Conservation (phyloP, 1,284 basidiomycete species). For the Meira nashicola region DNA sequence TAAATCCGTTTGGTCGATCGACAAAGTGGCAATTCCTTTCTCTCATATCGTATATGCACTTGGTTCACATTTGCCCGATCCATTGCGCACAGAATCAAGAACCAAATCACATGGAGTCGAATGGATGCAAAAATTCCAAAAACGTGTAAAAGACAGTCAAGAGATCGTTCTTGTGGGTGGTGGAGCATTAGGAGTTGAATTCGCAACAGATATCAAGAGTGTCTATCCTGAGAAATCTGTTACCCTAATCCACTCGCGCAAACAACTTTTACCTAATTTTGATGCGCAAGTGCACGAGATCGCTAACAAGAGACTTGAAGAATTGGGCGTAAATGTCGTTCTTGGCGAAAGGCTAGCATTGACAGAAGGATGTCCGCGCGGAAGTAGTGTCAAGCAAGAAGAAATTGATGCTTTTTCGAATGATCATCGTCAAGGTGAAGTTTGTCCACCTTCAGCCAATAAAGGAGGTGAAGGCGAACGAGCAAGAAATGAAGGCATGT, state of each 20-base stretch:
- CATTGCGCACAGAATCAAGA: conserved; percentile 43
- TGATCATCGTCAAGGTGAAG: conserved; percentile 12
- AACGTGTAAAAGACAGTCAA: conserved; percentile 31
- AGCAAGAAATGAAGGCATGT: conserved; percentile 32
- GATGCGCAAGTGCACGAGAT: conserved; percentile 44
- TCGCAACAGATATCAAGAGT: conserved; percentile 46
- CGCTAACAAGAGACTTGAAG: conserved; percentile 32
- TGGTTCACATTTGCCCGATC: conserved; percentile 50
- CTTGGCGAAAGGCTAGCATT: conserved; percentile 47
- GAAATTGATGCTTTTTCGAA: background rate
- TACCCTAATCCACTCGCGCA: conserved; percentile 46
- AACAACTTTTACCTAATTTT: conserved; percentile 51
- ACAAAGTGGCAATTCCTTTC: conserved; percentile 46
- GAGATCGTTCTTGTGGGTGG: conserved; percentile 50
- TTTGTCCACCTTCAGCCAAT: conserved; percentile 27
- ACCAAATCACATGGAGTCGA: conserved; percentile 37
- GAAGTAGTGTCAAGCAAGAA: conserved; percentile 22
- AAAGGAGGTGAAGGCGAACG: conserved; percentile 29
- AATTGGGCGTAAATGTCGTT: conserved; percentile 47
- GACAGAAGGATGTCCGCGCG: conserved; percentile 45
- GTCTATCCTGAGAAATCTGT: conserved; percentile 38
- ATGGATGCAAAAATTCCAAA: conserved; percentile 45
- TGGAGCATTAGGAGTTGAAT: conserved; percentile 50
- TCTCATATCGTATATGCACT: conserved; percentile 50
- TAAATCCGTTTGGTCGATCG: conserved; percentile 45